These are phyloP conservation scores for Eleusine indica DNA, from an alignment of 176 grass and related monocot species.

Conservation along the genomic window DNA sequence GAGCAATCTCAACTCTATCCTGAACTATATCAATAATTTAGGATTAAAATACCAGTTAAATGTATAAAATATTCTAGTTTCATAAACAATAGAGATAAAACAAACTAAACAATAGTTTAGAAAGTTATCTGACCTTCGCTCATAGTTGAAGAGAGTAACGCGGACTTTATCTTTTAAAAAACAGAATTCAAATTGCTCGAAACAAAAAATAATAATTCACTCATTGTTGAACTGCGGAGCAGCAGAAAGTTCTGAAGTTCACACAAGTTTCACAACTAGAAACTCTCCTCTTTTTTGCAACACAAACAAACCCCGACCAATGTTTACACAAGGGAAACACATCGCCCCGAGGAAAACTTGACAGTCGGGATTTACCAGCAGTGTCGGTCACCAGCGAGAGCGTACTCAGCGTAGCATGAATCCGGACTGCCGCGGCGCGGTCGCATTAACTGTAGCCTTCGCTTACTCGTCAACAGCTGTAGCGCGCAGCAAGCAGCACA, in stretches of 20 bases:
- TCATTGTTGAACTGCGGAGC: background rate
- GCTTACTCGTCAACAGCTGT: slow-evolving; percentile 24
- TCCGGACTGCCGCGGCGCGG: background rate
- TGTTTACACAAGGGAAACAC: background rate
- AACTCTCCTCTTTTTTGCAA: background rate
- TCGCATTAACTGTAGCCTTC: slow-evolving; percentile 24
- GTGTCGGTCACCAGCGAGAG: background rate
- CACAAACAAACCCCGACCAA: background rate
- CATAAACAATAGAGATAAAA: too few species aligned
- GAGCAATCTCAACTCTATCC: too few species aligned
- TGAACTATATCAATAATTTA: too few species aligned
- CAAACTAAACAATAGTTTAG: too few species aligned
- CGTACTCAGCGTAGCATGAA: background rate
- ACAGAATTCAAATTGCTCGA: background rate
- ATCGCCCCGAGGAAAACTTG: background rate
- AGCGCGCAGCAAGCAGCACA: slow-evolving; percentile 19
- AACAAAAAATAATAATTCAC: background rate
- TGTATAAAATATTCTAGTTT: too few species aligned
- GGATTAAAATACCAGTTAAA: too few species aligned
- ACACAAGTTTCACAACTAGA: background rate
- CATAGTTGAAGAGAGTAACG: too few species aligned
- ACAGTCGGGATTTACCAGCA: background rate
- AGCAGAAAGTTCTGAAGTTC: background rate
- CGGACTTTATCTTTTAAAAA: background rate
- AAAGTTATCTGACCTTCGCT: too few species aligned